Conservation (phyloP, 2,329 filamentous ascomycete genomes). For the Sodiomyces alkalinus region DNA sequence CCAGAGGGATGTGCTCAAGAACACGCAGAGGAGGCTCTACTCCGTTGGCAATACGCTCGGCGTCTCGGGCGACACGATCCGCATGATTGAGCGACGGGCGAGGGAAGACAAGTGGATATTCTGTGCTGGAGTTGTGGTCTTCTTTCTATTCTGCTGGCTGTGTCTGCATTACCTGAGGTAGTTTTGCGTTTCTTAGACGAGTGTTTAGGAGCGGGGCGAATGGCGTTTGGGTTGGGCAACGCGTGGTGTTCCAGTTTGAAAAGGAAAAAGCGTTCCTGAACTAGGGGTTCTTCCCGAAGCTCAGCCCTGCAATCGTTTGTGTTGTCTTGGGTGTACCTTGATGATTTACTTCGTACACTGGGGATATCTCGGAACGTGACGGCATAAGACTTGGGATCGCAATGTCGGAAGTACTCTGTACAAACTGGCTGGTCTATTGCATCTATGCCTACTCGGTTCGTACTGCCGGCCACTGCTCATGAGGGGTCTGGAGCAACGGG, state of each 20-base stretch:
- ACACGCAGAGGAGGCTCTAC: constrained; percentile 80
- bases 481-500: too few species aligned
- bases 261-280: neutral
- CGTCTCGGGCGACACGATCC: constrained; percentile 87
- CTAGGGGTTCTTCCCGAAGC: too few species aligned
- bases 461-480: too few species aligned
- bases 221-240: constrained; percentile 5
- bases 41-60: constrained; percentile 88
- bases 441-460: too few species aligned
- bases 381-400: too few species aligned
- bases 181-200: constrained; percentile 11
- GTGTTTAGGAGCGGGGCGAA: constrained; percentile 3
- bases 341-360: too few species aligned
- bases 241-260: constrained; percentile 1
- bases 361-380: too few species aligned
- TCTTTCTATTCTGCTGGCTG: constrained; percentile 84
- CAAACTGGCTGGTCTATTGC: too few species aligned
- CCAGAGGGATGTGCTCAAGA: constrained; percentile 89
- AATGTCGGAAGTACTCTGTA: too few species aligned
- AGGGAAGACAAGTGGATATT: constrained; percentile 99
- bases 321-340: too few species aligned
- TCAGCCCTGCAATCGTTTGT: too few species aligned
- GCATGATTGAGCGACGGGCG: constrained; percentile 85
- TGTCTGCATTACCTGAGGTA: constrained; percentile 73
- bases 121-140: constrained; percentile 68